These are phyloP conservation scores for Nematocida parisii DNA, from an alignment of 371 early-diverging fungal species.

Conservation along the genomic window DNA sequence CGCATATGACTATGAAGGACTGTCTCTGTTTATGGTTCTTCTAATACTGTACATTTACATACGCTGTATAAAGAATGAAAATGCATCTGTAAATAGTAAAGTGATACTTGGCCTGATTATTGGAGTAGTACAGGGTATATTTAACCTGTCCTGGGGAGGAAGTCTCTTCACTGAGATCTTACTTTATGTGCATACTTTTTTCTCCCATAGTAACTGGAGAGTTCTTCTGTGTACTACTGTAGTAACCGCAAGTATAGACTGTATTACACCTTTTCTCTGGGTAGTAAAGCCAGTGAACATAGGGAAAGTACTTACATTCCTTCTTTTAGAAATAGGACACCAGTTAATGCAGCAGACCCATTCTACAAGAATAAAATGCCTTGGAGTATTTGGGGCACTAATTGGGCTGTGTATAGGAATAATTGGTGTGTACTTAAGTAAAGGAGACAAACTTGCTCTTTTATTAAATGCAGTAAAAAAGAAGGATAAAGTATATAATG, in stretches of 20 bases:
- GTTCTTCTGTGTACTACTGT: neutral
- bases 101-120: neutral
- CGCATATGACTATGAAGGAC: slow-evolving; percentile 96
- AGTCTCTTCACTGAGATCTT: slow-evolving; percentile 96
- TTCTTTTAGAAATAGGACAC: neutral
- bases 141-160: slow-evolving; percentile 83
- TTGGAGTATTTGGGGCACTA: neutral
- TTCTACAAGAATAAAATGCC: neutral
- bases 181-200: slow-evolving; percentile 79
- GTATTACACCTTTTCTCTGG: slow-evolving; percentile 9
- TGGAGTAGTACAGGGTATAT: slow-evolving; percentile 15
- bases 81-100: neutral
- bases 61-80: slow-evolving; percentile 3
- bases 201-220: neutral
- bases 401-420: neutral
- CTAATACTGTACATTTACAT: slow-evolving; percentile 88
- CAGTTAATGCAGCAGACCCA: neutral
- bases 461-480: neutral
- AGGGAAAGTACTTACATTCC: neutral
- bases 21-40: slow-evolving; percentile 91
- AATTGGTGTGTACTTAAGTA: neutral
- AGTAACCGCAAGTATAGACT: neutral
- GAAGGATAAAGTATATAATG: slow-evolving; percentile 39
- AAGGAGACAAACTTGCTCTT: neutral
- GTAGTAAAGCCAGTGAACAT: neutral